These are phyloP conservation scores for Castanea mollissima DNA, from an alignment of 306 rosid genomes.

Conservation along the genomic window DNA sequence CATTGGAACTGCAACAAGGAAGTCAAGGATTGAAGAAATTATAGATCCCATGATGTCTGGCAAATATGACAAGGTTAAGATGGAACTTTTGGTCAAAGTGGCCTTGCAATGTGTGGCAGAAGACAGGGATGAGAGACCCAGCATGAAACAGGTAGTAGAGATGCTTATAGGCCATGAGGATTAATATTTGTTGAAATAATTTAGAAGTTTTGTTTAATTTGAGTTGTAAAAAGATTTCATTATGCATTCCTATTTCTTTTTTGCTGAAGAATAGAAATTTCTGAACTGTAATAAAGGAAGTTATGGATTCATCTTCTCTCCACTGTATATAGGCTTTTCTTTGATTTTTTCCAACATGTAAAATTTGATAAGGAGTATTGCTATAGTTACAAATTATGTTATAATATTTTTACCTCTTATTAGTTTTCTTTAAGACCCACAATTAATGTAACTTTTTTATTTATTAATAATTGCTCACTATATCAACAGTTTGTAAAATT, in stretches of 20 bases:
- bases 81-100: slow-evolving; percentile 16
- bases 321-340: too few species aligned
- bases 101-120: slow-evolving; percentile 38
- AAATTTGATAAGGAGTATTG: too few species aligned
- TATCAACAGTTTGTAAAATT: rapidly evolving
- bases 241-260: too few species aligned
- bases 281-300: too few species aligned
- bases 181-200: neutral
- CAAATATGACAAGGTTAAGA: neutral
- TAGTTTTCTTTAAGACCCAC: too few species aligned
- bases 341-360: too few species aligned
- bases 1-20: neutral
- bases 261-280: too few species aligned
- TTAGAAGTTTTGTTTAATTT: neutral
- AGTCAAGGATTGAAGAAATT: slow-evolving; percentile 6
- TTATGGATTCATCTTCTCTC: too few species aligned
- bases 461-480: too few species aligned
- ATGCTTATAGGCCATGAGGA: slow-evolving; percentile 2
- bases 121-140: slow-evolving; percentile 23
- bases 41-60: slow-evolving; percentile 21
- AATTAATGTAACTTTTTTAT: too few species aligned
- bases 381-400: rapidly evolving
- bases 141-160: slow-evolving; percentile 30
- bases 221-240: too few species aligned
- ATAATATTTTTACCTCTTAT: too few species aligned